Evolutionary conservation across 768 basidiomycete genomes (phyloP).

Genomic region (Gloeostereum incarnatum): DNA sequence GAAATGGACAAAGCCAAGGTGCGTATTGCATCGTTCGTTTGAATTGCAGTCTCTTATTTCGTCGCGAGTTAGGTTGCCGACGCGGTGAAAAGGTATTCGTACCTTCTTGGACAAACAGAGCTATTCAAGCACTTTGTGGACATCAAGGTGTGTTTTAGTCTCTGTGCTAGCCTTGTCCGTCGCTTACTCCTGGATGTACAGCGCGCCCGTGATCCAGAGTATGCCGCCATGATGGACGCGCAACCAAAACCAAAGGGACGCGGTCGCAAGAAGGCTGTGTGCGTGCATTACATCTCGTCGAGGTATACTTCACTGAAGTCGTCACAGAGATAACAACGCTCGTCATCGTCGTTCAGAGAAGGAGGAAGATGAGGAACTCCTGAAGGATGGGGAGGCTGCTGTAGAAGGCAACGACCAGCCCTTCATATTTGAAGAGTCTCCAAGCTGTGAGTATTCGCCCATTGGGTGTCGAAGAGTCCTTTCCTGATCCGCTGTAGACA

Average conservation of each 20-base stretch:
- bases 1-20: slow-evolving; percentile 90
- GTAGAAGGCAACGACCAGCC: slow-evolving; percentile 83
- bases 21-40: slow-evolving; percentile 8
- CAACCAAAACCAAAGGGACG: slow-evolving; percentile 81
- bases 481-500: slow-evolving; percentile 40
- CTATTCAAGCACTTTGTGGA: slow-evolving; percentile 98
- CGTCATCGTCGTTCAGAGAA: slow-evolving; percentile 95
- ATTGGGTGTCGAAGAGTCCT: not conserved
- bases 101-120: slow-evolving; percentile 96
- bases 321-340: slow-evolving; percentile 55
- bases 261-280: slow-evolving; percentile 77
- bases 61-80: slow-evolving; percentile 59
- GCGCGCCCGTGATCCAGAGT: slow-evolving; percentile 88
- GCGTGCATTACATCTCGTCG: slow-evolving; percentile 20
- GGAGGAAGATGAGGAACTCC: slow-evolving; percentile 94
- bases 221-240: slow-evolving; percentile 80
- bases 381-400: slow-evolving; percentile 78
- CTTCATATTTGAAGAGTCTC: slow-evolving; percentile 91
- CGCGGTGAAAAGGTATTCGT: slow-evolving; percentile 93
- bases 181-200: slow-evolving; percentile 23
- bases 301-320: slow-evolving; percentile 6
- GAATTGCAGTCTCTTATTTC: slow-evolving; percentile 3
- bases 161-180: not conserved
- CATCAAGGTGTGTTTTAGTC: slow-evolving; percentile 58
- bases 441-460: slow-evolving; percentile 54